Conservation (phyloP, 345 rosid species). For the Garcia nutans region DNA sequence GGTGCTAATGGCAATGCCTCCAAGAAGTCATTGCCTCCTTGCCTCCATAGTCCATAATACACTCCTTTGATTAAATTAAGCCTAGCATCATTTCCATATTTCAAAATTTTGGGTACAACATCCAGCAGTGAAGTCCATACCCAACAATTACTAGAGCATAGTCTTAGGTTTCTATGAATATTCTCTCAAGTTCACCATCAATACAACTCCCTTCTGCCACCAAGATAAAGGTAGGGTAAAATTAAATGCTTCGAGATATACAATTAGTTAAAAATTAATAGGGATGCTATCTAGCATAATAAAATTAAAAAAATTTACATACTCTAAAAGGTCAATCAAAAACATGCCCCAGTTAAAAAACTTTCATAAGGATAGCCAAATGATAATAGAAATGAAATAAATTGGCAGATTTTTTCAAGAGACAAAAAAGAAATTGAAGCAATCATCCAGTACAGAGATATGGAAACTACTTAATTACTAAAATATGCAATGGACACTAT, state of each 20-base stretch:
- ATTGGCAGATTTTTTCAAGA: background rate
- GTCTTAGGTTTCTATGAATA: background rate
- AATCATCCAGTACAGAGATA: constrained; percentile 4
- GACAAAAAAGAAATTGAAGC: constrained; percentile 2
- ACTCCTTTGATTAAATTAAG: background rate
- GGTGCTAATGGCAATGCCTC: background rate
- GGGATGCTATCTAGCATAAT: background rate
- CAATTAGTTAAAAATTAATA: background rate
- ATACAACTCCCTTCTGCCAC: background rate
- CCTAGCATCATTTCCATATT: background rate
- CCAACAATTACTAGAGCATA: background rate
- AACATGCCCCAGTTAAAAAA: constrained; percentile 1
- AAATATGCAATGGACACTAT: background rate
- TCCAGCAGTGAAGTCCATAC: background rate
- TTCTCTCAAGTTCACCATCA: background rate
- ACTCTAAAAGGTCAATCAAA: background rate
- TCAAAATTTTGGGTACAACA: too few species aligned
- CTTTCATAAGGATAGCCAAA: background rate
- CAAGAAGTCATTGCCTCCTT: background rate
- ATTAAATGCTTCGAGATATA: background rate
- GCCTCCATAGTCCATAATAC: background rate
- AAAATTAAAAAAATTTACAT: background rate
- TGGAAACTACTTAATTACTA: constrained; percentile 6
- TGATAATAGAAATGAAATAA: background rate
- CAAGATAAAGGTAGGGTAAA: background rate